Base-by-base conservation (phyloP, 257 asterid species). In the Jasminum sambac region DNA sequence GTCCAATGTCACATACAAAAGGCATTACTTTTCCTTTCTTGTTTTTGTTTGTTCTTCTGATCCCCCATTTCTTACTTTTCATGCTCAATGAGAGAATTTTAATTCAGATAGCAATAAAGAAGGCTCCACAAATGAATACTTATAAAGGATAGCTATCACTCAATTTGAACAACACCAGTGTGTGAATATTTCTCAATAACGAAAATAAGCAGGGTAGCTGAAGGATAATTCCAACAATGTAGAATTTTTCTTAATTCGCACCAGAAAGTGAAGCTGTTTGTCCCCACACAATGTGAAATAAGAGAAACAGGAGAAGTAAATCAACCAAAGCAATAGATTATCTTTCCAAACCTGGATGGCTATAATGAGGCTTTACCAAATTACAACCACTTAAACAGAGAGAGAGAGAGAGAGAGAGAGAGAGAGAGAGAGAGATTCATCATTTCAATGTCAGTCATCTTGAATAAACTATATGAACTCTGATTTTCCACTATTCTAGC, bases 371-470 rank as follows among this genome's bases (percentile, higher is more conserved):
- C 10, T 5, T 14, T 6, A 38, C 43, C 4, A 8, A n/a, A 59
- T 48, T 63, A 70, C 43, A 59, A 65, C 13, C 23, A 14, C 23
- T 48, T 21, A 19, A 70, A 41, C 59, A 58, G 41, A 30, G 30
- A 23, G 40, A 39, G 12, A 48, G 58, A n/a, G n/a, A 48, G 24
- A 8, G 55, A 40, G 58, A n/a, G n/a, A 48, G 24, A n/a, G n/a
- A n/a, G n/a, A n/a, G n/a, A n/a, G 19, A 46, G 58, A n/a, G n/a
- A 48, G 24, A 8, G 55, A 40, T 58, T 39, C 26, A 69, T 39
- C 11, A 39, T 23, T 23, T 58, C 38, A 46, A 16, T n/a, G 46
- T 30, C 10, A n/a, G 30, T 5, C 43, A 13, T 46, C 66, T 13
- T 14, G 30, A 12, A 52, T 69, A 55, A 38, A 2, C 36, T 30